Evolutionary conservation across 208 protist species (phyloP), one percentile per base, ranked within the genome.

Genomic region (Kentomonas sorsogonicus): DNA sequence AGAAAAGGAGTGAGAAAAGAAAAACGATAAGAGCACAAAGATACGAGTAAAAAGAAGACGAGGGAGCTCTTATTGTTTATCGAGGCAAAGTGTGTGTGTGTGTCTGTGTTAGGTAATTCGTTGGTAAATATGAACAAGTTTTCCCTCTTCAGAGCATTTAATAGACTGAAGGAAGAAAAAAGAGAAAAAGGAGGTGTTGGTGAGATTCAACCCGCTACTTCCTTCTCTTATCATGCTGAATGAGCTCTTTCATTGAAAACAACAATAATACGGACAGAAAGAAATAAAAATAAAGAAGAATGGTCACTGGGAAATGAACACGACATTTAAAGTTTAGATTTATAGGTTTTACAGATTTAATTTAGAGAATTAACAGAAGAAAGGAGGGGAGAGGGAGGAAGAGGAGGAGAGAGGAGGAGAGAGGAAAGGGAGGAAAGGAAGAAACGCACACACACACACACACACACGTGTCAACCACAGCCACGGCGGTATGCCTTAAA

Each of bases 401-500:
- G 33, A 11, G 11, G 7, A 36, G 11, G 11, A 36, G 11, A 5
- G 11, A 36, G 5, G 33, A 15, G 11, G 11, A 5, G 11, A 36
- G 11, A 52, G 29, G 23, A 52, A 36, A 15, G 33, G 5, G 11
- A 36, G 7, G 11, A 36, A 36, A 52, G 29, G 23, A 52, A 52
- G 23, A 34, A 5, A 30, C 10, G 7, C 22, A 20, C 10, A 23
- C 5, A 36, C 5, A 36, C 11, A 15, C 5, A 11, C 11, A 11
- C 33, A 11, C 33, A 36, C 11, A 36, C 11, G 7, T 5, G 5
- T 36, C 5, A 5, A 5, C 11, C 11, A 33, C 9, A 22, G 23
- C 54, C 36, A 53, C 40, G 13, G 26, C 39, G 11, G 41, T 66
- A 18, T 48, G 7, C 48, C 4, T 66, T 46, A 45, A 58, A 9